Base-by-base conservation (phyloP, 2,329 filamentous ascomycete genomes). In the Paecilomyces niveus region DNA sequence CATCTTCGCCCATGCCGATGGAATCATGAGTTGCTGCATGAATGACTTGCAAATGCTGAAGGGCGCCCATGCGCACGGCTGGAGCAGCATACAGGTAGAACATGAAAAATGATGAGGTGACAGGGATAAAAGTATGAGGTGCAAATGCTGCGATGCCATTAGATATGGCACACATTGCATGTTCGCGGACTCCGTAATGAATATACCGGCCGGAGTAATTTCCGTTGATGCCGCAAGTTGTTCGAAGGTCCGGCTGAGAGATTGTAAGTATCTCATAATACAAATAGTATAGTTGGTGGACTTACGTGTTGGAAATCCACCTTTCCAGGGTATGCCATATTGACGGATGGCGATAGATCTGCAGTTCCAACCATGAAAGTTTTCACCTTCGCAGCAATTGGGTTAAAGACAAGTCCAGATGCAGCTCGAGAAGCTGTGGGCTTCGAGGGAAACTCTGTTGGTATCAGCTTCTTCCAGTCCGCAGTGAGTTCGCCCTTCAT, bases 91-190 rank as follows among this genome's bases (percentile, higher is more conserved):
- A 76, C 72, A 81, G 71, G 63, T 85, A 85, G 69, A 86, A 86
- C 81, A 86, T 86, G 74, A 85, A 85, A 72, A 86, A 86, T 3
- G 77, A 79, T 0, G 81, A 80, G 0, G 83, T 86, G 35, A 85
- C 71, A 0, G 83, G 83, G 7, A 86, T 70, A 62, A 86, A 79
- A 0, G 82, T 83, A 24, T 77, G 80, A 35, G 76, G 80, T 59
- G 75, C 74, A 59, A 77, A 87, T 1, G 85, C 85, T 0, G 85
- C 83, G 3, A 87, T 70, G 2, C 84, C 85, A 66, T 96, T 96
- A 81, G 95, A 89, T 78, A 95, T 90, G 71, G 89, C 89, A 2
- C 74, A 74, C 83, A 86, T 85, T 58, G 81, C 83, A 65, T 86
- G 83, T 63, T 86, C 83, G 4, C 84, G 80, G 57, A 86, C 80